phyloP scores from a whole-genome alignment of 805 yeast species.

The Jamesozyma piceae region DNA sequence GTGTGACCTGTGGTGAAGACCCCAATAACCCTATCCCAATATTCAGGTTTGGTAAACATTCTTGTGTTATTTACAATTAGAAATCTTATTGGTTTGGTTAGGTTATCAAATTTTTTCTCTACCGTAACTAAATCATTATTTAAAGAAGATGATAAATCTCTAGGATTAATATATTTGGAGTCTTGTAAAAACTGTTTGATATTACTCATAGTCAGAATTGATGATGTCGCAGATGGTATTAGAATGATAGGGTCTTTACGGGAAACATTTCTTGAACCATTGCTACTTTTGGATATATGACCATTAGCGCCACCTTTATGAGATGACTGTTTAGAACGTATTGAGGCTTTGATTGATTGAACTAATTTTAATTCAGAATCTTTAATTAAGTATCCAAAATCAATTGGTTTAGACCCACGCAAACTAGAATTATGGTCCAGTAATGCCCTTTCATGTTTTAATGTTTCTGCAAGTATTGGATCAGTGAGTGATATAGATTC shows the following conservation, averaged over 20 bases:
- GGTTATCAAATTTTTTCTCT: constrained; percentile 26
- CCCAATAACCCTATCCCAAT: constrained; percentile 96
- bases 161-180: constrained; percentile 53
- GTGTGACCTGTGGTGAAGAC: constrained; percentile 93
- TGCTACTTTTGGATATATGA: constrained; percentile 15
- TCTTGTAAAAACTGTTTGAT: constrained; percentile 62
- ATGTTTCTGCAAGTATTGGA: constrained; percentile 24
- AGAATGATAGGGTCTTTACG: constrained; percentile 59
- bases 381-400: constrained; percentile 57
- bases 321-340: constrained; percentile 18
- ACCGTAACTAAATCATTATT: constrained; percentile 25
- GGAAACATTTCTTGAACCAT: constrained; percentile 3
- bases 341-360: constrained; percentile 37
- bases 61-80: constrained; percentile 83
- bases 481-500: constrained; percentile 21
- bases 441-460: constrained; percentile 39
- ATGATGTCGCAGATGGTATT: constrained; percentile 72
- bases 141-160: constrained; percentile 30
- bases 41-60: constrained; percentile 82
- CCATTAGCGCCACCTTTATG: constrained; percentile 13
- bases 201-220: constrained; percentile 55
- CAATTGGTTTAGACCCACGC: constrained; percentile 57
- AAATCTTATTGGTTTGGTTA: constrained; percentile 27
- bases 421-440: constrained; percentile 52
- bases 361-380: constrained; percentile 56